Base-by-base conservation (phyloP, 2,329 filamentous ascomycete species). In the Diplocarpon rosae region DNA sequence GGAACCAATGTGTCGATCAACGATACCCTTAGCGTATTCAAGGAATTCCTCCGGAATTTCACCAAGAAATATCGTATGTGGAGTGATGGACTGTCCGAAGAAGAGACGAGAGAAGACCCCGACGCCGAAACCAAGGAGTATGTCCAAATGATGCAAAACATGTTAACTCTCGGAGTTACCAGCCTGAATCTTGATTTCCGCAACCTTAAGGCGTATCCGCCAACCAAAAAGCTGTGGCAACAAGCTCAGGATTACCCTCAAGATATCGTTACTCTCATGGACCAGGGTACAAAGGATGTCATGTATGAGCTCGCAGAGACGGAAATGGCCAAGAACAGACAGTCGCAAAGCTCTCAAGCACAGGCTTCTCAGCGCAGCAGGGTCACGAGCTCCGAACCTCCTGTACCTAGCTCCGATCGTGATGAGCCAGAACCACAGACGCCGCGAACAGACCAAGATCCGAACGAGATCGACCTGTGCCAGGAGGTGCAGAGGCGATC, bases 221-320 rank as follows among this genome's bases (percentile, higher is more conserved):
- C 87, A 1, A 96, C 92, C 0, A 72, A 83, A 56, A 96, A 96
- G 67, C 71, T 98, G 45, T 96, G 88, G 85, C 85, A 96, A 62
- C 93, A 98, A 64, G 71, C 93, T 46, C 86, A 94, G 62, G 82
- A 85, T 12, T 98, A 95, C 60, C 92, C 92, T 0, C 88, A 92
- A 59, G 92, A 98, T 72, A 89, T 98, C 42, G 84, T 98, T 36
- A 89, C 90, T 2, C 73, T 96, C 37, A 95, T 98, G 83, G 93
- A 98, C 72, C 86, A 94, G 63, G 80, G 81, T 5, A 78, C 95
- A 40, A 93, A 95, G 61, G 90, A 98, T 65, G 73, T 87, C 43
- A 94, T 96, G 82, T 77, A 92, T 17, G 89, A 95, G 60, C 69
- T 96, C 39, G 88, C 90, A 0, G 78, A 85, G 50, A 80, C 82